These are phyloP conservation scores for Eragrostis curvula DNA, from an alignment of 176 grass and related monocot species.

Conservation along the genomic window DNA sequence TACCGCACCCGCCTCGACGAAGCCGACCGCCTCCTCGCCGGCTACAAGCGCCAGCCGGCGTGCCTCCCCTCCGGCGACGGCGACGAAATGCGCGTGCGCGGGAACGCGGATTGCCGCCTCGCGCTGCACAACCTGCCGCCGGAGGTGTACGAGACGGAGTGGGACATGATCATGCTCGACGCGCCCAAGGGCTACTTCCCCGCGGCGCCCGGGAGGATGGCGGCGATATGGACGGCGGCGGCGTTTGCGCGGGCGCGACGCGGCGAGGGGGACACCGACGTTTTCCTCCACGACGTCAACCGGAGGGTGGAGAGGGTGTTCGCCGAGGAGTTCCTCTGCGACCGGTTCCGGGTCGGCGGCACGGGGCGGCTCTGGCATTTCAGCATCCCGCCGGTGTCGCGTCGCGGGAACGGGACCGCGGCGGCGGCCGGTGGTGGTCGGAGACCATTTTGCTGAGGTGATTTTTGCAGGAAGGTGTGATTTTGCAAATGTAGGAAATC, in stretches of 20 bases:
- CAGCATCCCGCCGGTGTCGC: constrained; percentile 48
- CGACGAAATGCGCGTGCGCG: not conserved
- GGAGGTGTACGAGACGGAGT: constrained; percentile 69
- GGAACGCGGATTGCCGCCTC: constrained; percentile 56
- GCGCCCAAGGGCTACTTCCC: constrained; percentile 76
- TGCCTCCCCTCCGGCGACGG: not conserved
- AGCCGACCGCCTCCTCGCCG: constrained; percentile 41
- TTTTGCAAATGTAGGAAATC: too few species aligned
- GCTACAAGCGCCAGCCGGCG: constrained; percentile 3
- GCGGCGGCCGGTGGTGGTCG: not conserved
- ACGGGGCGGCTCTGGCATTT: constrained; percentile 69
- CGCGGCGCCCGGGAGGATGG: constrained; percentile 78
- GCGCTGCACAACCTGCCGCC: constrained; percentile 63
- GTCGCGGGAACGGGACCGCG: not conserved
- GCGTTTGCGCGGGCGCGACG: constrained; percentile 54
- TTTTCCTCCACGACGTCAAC: constrained; percentile 80
- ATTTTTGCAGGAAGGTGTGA: too few species aligned
- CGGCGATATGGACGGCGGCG: constrained; percentile 69
- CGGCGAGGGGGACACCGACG: constrained; percentile 63
- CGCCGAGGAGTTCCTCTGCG: constrained; percentile 73
- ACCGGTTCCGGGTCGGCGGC: constrained; percentile 42
- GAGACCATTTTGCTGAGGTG: constrained; percentile 34
- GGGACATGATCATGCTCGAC: constrained; percentile 86
- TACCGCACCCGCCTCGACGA: constrained; percentile 56
- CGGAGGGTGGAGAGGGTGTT: constrained; percentile 68